phyloP scores from a whole-genome alignment of 768 basidiomycete species.

The Podaxis mareebaensis region DNA sequence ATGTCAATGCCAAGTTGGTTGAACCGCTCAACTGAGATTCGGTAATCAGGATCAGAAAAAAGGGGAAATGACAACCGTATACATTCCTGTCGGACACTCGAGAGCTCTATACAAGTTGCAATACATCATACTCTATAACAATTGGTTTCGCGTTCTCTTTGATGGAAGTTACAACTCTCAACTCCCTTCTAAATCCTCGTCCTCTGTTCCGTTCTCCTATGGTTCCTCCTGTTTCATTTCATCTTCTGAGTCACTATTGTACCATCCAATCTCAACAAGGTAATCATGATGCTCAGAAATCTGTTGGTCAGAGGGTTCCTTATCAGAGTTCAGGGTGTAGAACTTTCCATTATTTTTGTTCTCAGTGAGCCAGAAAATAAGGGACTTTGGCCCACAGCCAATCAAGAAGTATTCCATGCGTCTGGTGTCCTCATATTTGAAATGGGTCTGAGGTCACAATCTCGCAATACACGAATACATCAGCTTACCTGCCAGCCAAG shows the following conservation, averaged over 20 bases:
- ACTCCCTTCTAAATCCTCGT: neutral
- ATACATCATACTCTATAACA: too few species aligned
- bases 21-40: neutral
- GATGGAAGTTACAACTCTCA: too few species aligned
- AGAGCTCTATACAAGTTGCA: too few species aligned
- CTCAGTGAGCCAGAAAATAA: neutral
- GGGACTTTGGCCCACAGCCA: neutral
- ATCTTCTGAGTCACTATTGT: neutral
- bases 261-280: neutral
- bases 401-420: neutral
- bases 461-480: neutral
- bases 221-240: neutral
- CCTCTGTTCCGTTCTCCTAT: neutral
- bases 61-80: too few species aligned
- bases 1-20: neutral
- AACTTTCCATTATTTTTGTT: too few species aligned
- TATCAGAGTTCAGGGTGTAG: neutral
- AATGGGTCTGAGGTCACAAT: neutral
- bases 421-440: neutral
- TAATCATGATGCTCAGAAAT: neutral
- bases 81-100: too few species aligned
- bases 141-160: too few species aligned
- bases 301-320: neutral
- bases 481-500: neutral
- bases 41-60: too few species aligned